Evolutionary conservation across 2,329 filamentous ascomycete species (phyloP).

Genomic region (Orbilia javanica): DNA sequence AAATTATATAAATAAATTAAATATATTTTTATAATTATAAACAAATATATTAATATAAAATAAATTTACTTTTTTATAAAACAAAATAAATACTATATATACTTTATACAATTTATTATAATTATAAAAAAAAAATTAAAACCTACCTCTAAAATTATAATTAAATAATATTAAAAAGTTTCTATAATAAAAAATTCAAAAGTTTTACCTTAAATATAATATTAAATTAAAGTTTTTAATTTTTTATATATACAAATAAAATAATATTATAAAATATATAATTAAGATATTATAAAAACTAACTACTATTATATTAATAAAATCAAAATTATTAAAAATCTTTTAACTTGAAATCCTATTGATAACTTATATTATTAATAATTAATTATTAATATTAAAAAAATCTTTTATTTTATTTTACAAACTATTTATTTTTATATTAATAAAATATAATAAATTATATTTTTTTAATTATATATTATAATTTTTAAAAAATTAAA

Average conservation of each 20-base stretch:
- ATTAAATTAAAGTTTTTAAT: background rate
- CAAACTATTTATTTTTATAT: background rate
- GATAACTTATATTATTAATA: background rate
- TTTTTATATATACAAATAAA: background rate
- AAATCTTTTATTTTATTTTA: background rate
- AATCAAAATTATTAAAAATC: background rate
- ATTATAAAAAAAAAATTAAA: background rate
- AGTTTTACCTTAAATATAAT: background rate
- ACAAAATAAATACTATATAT: too few relatives aligned
- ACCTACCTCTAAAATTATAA: background rate
- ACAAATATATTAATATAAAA: background rate
- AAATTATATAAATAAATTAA: slow-evolving; percentile 4
- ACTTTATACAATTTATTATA: background rate
- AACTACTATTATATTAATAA: background rate
- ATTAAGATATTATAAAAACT: background rate
- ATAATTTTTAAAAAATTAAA: background rate
- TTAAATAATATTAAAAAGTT: background rate
- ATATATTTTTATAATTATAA: slow-evolving; percentile 4
- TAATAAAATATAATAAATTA: background rate
- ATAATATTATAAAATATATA: background rate
- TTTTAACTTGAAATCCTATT: background rate
- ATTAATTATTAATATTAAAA: background rate
- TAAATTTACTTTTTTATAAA: background rate
- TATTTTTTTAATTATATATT: slow-evolving; percentile 3
- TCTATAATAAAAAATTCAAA: background rate